Evolutionary conservation across 2,329 filamentous ascomycete genomes (phyloP), one percentile per base, ranked within the genome.

Genomic region (Furcasterigmium sp.): DNA sequence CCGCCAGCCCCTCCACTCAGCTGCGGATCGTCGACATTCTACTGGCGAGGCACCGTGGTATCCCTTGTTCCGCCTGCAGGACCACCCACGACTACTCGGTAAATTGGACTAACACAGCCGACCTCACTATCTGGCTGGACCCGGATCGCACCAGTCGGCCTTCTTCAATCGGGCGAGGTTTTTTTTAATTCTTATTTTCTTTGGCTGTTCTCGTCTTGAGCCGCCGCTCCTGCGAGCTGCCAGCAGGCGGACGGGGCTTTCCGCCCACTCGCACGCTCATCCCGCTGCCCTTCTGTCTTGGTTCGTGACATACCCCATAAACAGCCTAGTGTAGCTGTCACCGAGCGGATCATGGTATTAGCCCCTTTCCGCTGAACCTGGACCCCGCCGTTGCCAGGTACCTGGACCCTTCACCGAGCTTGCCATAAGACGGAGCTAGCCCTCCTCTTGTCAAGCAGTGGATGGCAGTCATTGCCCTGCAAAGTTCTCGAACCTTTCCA

Each of bases 311-410:
- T 51, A 49, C 41, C 46, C 50, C 50, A 41, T 21, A 51, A 49
- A 37, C 37, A 45, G 50, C 37, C 39, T 51, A 51, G 50, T 44
- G 41, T 34, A 39, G 41, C 48, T 50, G 48, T 50, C 49, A 51
- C 44, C 34, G 18, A 39, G 41, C 43, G 43, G 46, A 48, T 42
- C 46, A 50, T 48, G 48, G 48, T 46, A 46, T 50, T 40, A 41
- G 45, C 44, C 20, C 36, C 20, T 7, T 17, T 17, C 15, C 32
- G 32, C 3, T 15, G 32, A 9, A 15, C 32, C 32, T 17, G 32
- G 17, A 17, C 32, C 32, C 32, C 15, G 15, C 39, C 43, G 46
- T 50, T 15, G 32, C 32, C 32, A 17, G n/a, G 5, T 35, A 11
- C n/a, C 17, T 9, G 9, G 32, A 15, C 32, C 32, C 17, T 15